A percentile compares a stretch with the other conserved stretches of the same genome.
Conservation (phyloP, 164 flowering plant genomes). For the Aristolochia contorta region DNA sequence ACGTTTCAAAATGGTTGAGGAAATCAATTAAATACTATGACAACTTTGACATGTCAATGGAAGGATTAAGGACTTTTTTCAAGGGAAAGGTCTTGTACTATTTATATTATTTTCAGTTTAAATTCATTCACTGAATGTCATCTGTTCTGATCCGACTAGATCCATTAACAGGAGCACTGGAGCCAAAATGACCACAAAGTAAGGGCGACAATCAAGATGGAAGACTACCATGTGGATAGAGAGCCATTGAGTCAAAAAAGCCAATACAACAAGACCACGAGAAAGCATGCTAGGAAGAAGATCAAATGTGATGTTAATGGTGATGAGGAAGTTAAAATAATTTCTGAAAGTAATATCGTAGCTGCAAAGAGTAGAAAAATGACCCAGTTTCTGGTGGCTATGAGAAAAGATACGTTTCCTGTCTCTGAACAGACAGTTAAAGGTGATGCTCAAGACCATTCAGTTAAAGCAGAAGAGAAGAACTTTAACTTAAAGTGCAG, state of each 20-base stretch:
- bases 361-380: slow-evolving; percentile 12
- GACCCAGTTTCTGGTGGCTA: slow-evolving; percentile 7
- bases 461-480: slow-evolving; percentile 15
- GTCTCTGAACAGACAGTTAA: slow-evolving; percentile 12
- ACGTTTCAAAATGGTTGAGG: slow-evolving; percentile 89
- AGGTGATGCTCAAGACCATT: slow-evolving; percentile 11
- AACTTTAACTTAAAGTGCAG: slow-evolving; percentile 8
- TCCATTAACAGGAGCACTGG: slow-evolving; percentile 37
- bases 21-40: slow-evolving; percentile 58
- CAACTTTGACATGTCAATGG: slow-evolving; percentile 48
- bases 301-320: slow-evolving; percentile 4
- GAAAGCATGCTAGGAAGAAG: slow-evolving; percentile 22
- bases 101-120: not conserved
- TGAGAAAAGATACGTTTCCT: slow-evolving; percentile 11
- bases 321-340: slow-evolving; percentile 15
- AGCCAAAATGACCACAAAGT: slow-evolving; percentile 14
- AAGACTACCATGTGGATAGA: slow-evolving; percentile 16
- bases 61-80: slow-evolving; percentile 44
- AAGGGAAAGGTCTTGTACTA: slow-evolving; percentile 44
- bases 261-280: slow-evolving; percentile 10
- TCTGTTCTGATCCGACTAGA: not conserved
- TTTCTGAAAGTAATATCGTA: slow-evolving; percentile 6
- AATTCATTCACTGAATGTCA: not conserved
- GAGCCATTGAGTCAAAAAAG: slow-evolving; percentile 10
- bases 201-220: not conserved